phyloP scores from a whole-genome alignment of 495 filamentous ascomycete species.

The Apiosordaria backusii region DNA sequence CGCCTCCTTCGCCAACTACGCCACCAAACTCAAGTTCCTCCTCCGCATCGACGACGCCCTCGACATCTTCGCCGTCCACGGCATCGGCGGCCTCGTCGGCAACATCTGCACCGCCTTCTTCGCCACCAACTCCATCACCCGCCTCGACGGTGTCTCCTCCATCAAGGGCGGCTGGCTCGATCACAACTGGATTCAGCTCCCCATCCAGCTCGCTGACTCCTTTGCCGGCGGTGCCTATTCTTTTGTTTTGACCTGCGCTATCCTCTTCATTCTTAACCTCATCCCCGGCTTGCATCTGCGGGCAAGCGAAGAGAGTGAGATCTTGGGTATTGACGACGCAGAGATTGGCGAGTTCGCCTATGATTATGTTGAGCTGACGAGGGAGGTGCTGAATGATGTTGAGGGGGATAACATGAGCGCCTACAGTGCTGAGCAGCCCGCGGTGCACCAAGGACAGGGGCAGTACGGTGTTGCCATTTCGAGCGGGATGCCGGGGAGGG shows the following conservation, averaged over 20 bases:
- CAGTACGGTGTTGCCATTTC: not conserved
- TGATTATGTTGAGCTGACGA: constrained; percentile 89
- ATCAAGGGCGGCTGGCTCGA: constrained; percentile 91
- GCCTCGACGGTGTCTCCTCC: constrained; percentile 69
- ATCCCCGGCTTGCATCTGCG: constrained; percentile 81
- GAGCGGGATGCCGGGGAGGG: constrained; percentile 24
- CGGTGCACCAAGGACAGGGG: constrained; percentile 1
- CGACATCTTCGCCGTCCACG: constrained; percentile 94
- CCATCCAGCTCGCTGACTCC: constrained; percentile 85
- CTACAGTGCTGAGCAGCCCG: constrained; percentile 25
- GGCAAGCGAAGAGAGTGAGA: constrained; percentile 77
- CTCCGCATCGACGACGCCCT: constrained; percentile 83
- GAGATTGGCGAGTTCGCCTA: constrained; percentile 98
- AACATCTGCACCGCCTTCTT: constrained; percentile 90
- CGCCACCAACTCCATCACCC: constrained; percentile 86
- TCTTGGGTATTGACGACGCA: constrained; percentile 88
- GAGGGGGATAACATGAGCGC: constrained; percentile 41
- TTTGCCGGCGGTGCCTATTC: constrained; percentile 80
- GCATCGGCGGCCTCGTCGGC: constrained; percentile 80
- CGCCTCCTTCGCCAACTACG: constrained; percentile 85
- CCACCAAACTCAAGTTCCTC: constrained; percentile 92
- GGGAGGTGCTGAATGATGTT: constrained; percentile 73
- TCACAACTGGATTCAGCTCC: constrained; percentile 83
- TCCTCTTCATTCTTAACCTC: constrained; percentile 83
- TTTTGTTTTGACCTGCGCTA: constrained; percentile 79